Evolutionary conservation across 495 filamentous ascomycete genomes (phyloP).

Genomic region (Viridothelium virens): DNA sequence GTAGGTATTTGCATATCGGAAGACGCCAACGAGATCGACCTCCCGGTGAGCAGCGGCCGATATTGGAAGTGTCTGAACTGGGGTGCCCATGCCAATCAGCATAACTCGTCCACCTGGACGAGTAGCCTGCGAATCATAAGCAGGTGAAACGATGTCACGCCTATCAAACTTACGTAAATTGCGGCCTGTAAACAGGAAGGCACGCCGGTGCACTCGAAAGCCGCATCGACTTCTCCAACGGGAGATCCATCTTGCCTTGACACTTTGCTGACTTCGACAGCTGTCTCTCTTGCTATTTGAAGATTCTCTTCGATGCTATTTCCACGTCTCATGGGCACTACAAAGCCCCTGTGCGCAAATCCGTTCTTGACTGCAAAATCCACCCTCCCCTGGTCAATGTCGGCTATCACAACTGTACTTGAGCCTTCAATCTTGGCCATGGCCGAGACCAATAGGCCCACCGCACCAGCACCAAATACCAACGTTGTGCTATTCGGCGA

Average conservation of each 20-base stretch:
- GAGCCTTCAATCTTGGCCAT: conserved; percentile 60
- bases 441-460: conserved; percentile 69
- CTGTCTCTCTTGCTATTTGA: conserved; percentile 51
- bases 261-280: conserved; percentile 42
- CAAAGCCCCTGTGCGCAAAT: conserved; percentile 53
- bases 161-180: conserved; percentile 53
- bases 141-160: not conserved
- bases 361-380: conserved; percentile 62
- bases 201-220: conserved; percentile 90
- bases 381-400: conserved; percentile 66
- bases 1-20: conserved; percentile 85
- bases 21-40: conserved; percentile 87
- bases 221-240: conserved; percentile 61
- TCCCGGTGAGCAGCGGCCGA: conserved; percentile 79
- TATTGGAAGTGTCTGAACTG: conserved; percentile 77
- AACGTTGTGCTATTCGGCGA: conserved; percentile 49
- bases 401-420: conserved; percentile 61
- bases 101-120: conserved; percentile 72
- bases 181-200: conserved; percentile 77
- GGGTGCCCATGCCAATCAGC: conserved; percentile 91
- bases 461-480: conserved; percentile 73
- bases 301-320: conserved; percentile 48
- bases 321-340: conserved; percentile 41
- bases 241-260: conserved; percentile 7
- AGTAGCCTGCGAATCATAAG: conserved; percentile 40